Conservation (phyloP, 2,329 filamentous ascomycete genomes). For the Aureobasidium melanogenum region DNA sequence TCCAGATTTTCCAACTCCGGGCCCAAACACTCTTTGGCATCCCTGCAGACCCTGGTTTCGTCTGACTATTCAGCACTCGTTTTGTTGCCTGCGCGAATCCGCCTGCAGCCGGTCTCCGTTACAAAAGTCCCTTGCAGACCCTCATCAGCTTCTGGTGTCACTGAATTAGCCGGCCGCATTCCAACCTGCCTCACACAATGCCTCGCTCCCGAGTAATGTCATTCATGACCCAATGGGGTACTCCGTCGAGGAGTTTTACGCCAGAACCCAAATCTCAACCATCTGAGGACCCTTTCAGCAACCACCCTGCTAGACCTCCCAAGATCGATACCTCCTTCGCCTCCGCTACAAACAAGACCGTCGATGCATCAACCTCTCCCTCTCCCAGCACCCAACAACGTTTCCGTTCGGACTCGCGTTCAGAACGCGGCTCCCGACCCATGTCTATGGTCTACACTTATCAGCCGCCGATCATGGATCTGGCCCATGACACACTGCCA, state of each 20-base stretch:
- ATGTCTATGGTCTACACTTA: slow-evolving; percentile 81
- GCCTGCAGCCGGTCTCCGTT: not conserved
- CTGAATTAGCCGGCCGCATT: slow-evolving; percentile 3
- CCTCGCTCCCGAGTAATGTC: slow-evolving; percentile 58
- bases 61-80: not conserved
- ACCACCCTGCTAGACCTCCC: slow-evolving; percentile 13
- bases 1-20: not conserved
- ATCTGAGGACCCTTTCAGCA: slow-evolving; percentile 9
- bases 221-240: slow-evolving; percentile 75
- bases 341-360: not conserved
- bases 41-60: not conserved
- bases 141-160: not conserved
- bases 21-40: not conserved
- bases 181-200: slow-evolving; percentile 17
- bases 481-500: slow-evolving; percentile 75
- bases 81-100: slow-evolving; percentile 1
- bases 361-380: slow-evolving; percentile 9
- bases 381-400: slow-evolving; percentile 29
- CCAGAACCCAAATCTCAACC: slow-evolving; percentile 17
- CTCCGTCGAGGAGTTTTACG: slow-evolving; percentile 30
- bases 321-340: slow-evolving; percentile 13
- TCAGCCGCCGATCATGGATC: slow-evolving; percentile 77
- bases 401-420: slow-evolving; percentile 29
- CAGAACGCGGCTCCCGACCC: slow-evolving; percentile 48
- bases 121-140: slow-evolving; percentile 2